Conservation (phyloP, 106 monocot genomes). For the Allium sativum region DNA sequence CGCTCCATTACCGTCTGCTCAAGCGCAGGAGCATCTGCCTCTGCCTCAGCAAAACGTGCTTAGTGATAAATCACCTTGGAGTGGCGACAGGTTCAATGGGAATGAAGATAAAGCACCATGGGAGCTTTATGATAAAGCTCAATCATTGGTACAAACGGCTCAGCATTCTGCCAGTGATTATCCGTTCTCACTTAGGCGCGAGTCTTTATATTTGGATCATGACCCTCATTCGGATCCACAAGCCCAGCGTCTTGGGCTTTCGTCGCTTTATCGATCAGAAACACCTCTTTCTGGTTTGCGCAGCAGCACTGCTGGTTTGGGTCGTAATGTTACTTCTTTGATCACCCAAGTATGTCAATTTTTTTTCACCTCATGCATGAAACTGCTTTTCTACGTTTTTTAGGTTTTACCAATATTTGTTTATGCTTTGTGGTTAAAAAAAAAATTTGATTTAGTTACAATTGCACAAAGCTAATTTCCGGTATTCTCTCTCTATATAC, state of each 20-base stretch:
- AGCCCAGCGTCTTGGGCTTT: conserved; percentile 30
- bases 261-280: conserved; percentile 67
- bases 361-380: neutral
- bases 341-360: conserved; percentile 69
- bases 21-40: conserved; percentile 32
- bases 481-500: neutral
- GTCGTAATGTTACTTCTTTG: conserved; percentile 42
- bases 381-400: neutral
- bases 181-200: conserved; percentile 37
- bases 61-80: no score
- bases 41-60: no score
- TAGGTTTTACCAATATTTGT: neutral
- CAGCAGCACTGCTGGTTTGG: conserved; percentile 25
- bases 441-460: neutral
- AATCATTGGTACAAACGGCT: conserved; percentile 13
- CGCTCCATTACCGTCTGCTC: neutral
- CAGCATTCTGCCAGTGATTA: conserved; percentile 46
- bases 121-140: conserved; percentile 29
- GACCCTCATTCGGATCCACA: conserved; percentile 49
- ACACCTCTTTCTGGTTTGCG: conserved; percentile 53
- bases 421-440: neutral
- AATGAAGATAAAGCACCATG: conserved; percentile 6
- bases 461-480: neutral
- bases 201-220: conserved; percentile 48
- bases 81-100: no score